Evolutionary conservation across 768 basidiomycete species (phyloP), one percentile per base, ranked within the genome.

Genomic region (Coprinopsis sp.): DNA sequence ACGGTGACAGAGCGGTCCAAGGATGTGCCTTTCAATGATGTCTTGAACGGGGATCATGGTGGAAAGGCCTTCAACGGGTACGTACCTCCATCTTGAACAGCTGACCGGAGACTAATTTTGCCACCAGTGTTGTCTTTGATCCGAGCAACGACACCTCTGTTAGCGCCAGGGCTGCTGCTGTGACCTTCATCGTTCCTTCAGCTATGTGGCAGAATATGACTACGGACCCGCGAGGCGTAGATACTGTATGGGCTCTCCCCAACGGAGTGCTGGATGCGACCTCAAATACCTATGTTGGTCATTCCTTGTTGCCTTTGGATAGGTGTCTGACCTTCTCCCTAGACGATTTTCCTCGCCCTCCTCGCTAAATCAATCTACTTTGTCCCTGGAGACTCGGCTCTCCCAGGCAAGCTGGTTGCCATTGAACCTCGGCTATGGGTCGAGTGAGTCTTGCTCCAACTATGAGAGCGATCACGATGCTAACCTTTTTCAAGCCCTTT

Each of bases 361-460:
- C 64, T 73, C 6, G 82, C 84, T 0, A 74, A 75, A 53, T 67
- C 71, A 1, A 70, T 77, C n/a, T 87, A 82, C 55, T 87, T 85
- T 53, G 57, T 80, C 6, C 46, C 60, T 1, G 46, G 56, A 5
- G 71, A 77, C 45, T 41, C 50, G 4, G 65, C 69, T 0, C 50
- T 79, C 5, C 44, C 62, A 12, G 74, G 74, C 6, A 47, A 58
- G 24, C 52, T 78, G 33, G 70, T 65, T 3, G 68, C 70, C 4
- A 52, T 74, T 10, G 55, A 68, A 13, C 71, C 76, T 18, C 71
- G 82, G 21, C 62, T 87, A 38, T 72, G 69, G 52, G 64, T 87
- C 28, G 76, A 84, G 84, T 86, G 56, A 38, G 81, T 67, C 21
- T 27, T 45, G 33, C 24, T 2, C 37, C 51, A 37, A 12, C 34